Evolutionary conservation across 495 filamentous ascomycete genomes (phyloP).

Genomic region (Pyrenula massariospora): DNA sequence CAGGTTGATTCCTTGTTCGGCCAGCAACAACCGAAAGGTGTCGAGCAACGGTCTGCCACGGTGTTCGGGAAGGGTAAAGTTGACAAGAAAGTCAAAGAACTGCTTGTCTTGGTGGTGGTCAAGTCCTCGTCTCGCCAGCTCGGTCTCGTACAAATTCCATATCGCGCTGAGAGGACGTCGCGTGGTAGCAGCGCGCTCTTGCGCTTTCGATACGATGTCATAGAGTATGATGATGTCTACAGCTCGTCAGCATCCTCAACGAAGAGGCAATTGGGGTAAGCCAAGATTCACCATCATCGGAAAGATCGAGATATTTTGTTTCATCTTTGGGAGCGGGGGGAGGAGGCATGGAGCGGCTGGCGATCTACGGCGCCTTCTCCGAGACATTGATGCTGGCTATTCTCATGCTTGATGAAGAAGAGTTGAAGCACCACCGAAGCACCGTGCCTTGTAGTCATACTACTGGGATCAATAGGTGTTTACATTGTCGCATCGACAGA

Average conservation of each 20-base stretch:
- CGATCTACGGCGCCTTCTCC: slow-evolving; percentile 40
- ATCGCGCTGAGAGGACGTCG: slow-evolving; percentile 64
- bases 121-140: slow-evolving; percentile 54
- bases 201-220: slow-evolving; percentile 61
- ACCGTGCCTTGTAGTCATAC: background rate
- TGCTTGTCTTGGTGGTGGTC: slow-evolving; percentile 51
- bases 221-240: slow-evolving; percentile 70
- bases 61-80: slow-evolving; percentile 52
- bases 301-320: slow-evolving; percentile 36
- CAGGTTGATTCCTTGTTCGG: slow-evolving; percentile 55
- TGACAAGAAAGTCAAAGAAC: slow-evolving; percentile 56
- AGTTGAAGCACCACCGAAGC: background rate
- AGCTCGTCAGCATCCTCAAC: background rate
- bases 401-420: background rate
- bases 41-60: slow-evolving; percentile 42
- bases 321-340: slow-evolving; percentile 35
- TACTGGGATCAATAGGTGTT: background rate
- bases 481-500: too few species aligned
- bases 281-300: slow-evolving; percentile 51
- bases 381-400: slow-evolving; percentile 35
- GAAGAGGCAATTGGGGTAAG: background rate
- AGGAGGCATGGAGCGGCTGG: slow-evolving; percentile 48
- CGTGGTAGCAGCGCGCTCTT: slow-evolving; percentile 50
- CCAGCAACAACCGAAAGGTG: slow-evolving; percentile 54
- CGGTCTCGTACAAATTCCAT: slow-evolving; percentile 66